Conservation (phyloP, 768 basidiomycete species). For the Kwoniella sp. region DNA sequence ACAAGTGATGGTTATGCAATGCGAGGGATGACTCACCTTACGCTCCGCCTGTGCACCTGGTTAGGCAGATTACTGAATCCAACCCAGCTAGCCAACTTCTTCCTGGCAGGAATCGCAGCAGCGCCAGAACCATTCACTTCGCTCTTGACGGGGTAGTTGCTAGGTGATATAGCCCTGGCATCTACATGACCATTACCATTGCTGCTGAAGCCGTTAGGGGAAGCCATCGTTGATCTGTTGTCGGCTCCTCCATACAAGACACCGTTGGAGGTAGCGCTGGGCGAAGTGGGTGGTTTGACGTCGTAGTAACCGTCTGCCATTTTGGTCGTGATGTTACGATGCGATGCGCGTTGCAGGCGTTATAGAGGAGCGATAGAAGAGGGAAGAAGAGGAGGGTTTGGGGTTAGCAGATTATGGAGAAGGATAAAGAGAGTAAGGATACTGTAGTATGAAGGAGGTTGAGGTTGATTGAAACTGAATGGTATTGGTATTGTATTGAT, state of each 20-base stretch:
- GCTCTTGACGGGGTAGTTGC: constrained; percentile 23
- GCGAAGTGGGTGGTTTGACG: constrained; percentile 17
- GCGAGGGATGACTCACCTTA: too few species aligned
- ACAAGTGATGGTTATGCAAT: too few species aligned
- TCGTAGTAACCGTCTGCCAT: constrained; percentile 49
- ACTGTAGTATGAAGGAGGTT: constrained; percentile 9
- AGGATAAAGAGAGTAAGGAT: not conserved
- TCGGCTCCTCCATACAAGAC: constrained; percentile 12
- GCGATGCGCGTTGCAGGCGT: not conserved
- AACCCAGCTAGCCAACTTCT: constrained; percentile 55
- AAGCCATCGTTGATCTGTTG: constrained; percentile 10
- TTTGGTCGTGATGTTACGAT: too few species aligned
- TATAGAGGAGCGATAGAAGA: not conserved
- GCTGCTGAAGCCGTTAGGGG: constrained; percentile 15
- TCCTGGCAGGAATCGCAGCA: constrained; percentile 33
- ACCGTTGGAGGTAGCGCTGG: constrained; percentile 25
- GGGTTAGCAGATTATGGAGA: too few species aligned
- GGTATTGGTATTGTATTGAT: not conserved
- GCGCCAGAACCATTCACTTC: constrained; percentile 3
- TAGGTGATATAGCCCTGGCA: constrained; percentile 17
- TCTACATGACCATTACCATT: not conserved
- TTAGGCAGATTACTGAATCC: constrained; percentile 91
- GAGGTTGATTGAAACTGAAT: constrained; percentile 1
- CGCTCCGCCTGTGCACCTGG: constrained; percentile 98
- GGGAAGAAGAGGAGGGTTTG: not conserved